phyloP scores from a whole-genome alignment of 495 filamentous ascomycete species.

The Xylaria longipes region DNA sequence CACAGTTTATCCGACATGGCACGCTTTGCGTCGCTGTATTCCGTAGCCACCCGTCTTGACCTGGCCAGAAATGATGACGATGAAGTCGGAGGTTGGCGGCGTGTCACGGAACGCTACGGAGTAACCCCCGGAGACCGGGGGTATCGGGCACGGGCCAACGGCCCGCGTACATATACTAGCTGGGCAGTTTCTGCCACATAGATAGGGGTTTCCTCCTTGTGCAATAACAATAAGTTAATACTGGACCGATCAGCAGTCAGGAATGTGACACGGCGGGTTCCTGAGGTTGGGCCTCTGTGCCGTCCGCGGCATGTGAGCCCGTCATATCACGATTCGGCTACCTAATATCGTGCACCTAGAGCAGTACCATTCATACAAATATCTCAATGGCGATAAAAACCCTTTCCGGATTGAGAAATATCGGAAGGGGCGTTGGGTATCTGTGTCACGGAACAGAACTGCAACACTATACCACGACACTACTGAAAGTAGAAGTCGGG shows the following conservation, averaged over 20 bases:
- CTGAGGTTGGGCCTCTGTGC: background rate
- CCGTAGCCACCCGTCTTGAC: background rate
- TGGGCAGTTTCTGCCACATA: too few species aligned
- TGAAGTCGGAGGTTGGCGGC: background rate
- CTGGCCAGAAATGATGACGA: background rate
- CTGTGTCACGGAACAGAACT: too few species aligned
- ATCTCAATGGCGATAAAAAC: background rate
- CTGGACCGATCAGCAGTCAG: too few species aligned
- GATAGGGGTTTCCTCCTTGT: too few species aligned
- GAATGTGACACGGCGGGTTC: too few species aligned
- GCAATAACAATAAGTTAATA: too few species aligned
- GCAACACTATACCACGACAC: too few species aligned
- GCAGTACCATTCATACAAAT: background rate
- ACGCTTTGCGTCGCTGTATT: background rate
- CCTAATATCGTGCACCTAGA: background rate
- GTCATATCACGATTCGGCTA: background rate
- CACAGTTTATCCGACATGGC: background rate
- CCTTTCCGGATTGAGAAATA: background rate
- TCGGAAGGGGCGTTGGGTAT: background rate
- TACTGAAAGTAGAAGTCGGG: too few species aligned
- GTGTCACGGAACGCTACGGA: too few species aligned
- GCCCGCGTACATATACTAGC: too few species aligned
- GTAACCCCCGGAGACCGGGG: too few species aligned
- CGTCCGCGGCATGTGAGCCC: background rate
- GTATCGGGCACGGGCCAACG: too few species aligned